Evolutionary conservation across 1,139 yeast species (phyloP).

Genomic region (Hansenula sp.): DNA sequence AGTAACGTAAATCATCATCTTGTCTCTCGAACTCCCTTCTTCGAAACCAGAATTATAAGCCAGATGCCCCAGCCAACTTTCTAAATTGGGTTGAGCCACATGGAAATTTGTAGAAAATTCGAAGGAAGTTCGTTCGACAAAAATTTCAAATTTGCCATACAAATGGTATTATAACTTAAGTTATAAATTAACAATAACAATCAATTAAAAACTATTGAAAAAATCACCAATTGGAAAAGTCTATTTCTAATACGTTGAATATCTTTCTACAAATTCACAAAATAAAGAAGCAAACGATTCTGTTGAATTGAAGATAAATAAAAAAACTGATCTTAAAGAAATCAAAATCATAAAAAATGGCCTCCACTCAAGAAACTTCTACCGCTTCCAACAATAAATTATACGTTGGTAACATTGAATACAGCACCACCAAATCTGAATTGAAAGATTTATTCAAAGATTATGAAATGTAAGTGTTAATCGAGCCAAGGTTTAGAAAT

Average conservation of each 20-base stretch:
- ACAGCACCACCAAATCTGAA: conserved; percentile 18
- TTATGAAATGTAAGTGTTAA: conserved; percentile 9
- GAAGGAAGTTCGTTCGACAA: neutral
- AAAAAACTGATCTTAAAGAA: too few species aligned
- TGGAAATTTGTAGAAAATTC: neutral
- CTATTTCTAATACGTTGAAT: too few species aligned
- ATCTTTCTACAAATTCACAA: neutral
- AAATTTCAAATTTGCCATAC: neutral
- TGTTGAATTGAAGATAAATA: too few species aligned
- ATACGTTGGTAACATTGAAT: conserved; percentile 22
- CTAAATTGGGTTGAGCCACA: neutral
- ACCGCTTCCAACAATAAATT: conserved; percentile 11
- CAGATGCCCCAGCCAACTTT: too few species aligned
- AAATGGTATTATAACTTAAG: neutral
- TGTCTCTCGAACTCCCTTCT: too few species aligned
- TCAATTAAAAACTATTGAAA: neutral
- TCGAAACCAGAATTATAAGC: too few species aligned
- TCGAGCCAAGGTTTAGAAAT: neutral
- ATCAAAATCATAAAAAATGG: neutral
- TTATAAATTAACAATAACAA: neutral
- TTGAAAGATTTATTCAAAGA: conserved; percentile 21
- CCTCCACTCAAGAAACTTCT: neutral
- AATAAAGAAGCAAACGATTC: neutral
- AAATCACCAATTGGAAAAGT: neutral
- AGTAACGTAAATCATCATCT: too few species aligned